Evolutionary conservation across 805 yeast species (phyloP).

Genomic region (Metschnikowia shivogae): DNA sequence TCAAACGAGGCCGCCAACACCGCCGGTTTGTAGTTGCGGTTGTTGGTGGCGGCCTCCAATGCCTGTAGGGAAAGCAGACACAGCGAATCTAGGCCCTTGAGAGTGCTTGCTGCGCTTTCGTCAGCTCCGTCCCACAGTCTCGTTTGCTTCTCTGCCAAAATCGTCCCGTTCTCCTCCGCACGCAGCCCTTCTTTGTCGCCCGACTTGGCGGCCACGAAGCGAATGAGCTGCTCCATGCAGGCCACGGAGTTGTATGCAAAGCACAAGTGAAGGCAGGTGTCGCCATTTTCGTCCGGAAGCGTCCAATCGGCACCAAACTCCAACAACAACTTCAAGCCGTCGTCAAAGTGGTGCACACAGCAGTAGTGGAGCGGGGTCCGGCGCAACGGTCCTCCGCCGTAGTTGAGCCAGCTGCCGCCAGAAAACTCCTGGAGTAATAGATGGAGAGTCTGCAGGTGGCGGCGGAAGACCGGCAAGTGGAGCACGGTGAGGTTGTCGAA

Average conservation of each 20-base stretch:
- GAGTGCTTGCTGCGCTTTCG: no score
- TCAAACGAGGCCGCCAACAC: conserved; percentile 32
- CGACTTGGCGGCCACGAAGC: conserved; percentile 4
- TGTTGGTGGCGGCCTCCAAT: conserved; percentile 36
- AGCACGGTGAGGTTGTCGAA: conserved; percentile 61
- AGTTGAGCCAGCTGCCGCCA: conserved; percentile 47
- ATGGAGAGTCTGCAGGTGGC: conserved; percentile 68
- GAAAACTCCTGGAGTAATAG: conserved; percentile 52
- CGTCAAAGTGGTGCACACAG: conserved; percentile 53
- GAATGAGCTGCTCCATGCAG: conserved; percentile 35
- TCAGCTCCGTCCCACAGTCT: no score
- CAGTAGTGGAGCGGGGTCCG: conserved; percentile 70
- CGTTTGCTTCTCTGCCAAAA: no score
- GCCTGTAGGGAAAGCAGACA: conserved; percentile 22
- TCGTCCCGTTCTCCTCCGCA: neutral
- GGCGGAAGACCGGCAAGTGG: conserved; percentile 60
- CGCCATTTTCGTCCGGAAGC: conserved; percentile 28
- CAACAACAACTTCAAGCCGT: conserved; percentile 59
- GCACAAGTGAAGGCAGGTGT: conserved; percentile 37
- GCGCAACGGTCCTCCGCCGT: conserved; percentile 43
- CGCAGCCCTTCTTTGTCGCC: neutral
- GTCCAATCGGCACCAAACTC: conserved; percentile 62
- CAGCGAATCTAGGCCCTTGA: neutral
- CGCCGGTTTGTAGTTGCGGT: conserved; percentile 49
- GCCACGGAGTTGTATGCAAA: conserved; percentile 62